phyloP scores from a whole-genome alignment of 2,329 filamentous ascomycete genomes.

The Trichoderma sp. region DNA sequence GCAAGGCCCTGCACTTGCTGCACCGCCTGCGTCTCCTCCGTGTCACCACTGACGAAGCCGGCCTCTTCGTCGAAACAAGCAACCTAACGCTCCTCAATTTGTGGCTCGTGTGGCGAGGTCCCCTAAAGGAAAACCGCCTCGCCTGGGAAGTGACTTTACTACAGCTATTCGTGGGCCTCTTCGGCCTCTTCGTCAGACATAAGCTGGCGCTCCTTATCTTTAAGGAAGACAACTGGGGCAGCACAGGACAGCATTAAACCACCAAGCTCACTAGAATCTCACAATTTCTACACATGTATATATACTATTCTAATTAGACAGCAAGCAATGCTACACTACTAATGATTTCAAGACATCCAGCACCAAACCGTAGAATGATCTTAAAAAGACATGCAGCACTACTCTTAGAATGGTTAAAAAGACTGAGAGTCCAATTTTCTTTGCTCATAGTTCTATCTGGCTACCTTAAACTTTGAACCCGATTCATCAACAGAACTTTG shows the following conservation, averaged over 20 bases:
- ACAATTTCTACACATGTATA: not conserved
- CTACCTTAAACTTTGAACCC: not conserved
- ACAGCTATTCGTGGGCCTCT: constrained; percentile 72
- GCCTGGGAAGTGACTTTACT: constrained; percentile 76
- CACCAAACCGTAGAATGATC: too few species aligned
- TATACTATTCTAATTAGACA: not conserved
- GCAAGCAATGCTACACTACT: not conserved
- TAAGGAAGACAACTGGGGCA: constrained; percentile 75
- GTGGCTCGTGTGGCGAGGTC: constrained; percentile 94
- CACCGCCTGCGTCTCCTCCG: constrained; percentile 65
- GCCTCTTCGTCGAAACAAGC: constrained; percentile 72
- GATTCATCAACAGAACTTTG: not conserved
- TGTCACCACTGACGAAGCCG: constrained; percentile 64
- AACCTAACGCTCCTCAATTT: constrained; percentile 95
- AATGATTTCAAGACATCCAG: not conserved
- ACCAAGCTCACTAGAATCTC: not conserved
- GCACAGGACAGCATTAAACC: constrained; percentile 32
- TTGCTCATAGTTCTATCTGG: not conserved
- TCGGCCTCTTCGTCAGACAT: constrained; percentile 83
- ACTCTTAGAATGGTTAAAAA: not conserved
- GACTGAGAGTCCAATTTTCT: not conserved
- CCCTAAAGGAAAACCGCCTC: constrained; percentile 80
- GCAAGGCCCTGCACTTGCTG: constrained; percentile 63
- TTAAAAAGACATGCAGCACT: too few species aligned
- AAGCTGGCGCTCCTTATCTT: constrained; percentile 84